Percentiles rank a stretch among this genome's conserved stretches.
phyloP scores from a whole-genome alignment of 108 stramenopile species.

The Discostella stelligeroides region DNA sequence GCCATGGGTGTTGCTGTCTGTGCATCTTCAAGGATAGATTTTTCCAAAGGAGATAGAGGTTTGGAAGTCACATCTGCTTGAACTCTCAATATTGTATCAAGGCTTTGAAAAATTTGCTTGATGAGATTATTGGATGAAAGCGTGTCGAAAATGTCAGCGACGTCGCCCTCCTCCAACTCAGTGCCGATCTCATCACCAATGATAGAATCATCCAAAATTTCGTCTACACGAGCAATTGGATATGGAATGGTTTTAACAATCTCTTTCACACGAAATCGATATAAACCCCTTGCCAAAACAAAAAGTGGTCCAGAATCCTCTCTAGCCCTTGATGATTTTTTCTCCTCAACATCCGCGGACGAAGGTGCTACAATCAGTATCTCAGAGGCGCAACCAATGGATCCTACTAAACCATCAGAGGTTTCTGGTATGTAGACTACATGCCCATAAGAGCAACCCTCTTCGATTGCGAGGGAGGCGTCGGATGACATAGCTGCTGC shows the following conservation, averaged over 20 bases:
- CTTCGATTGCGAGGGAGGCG: not conserved
- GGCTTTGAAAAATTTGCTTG: constrained; percentile 52
- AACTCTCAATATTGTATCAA: constrained; percentile 35
- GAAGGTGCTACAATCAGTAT: constrained; percentile 58
- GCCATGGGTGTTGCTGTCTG: constrained; percentile 41
- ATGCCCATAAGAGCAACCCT: constrained; percentile 62
- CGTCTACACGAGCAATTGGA: constrained; percentile 80
- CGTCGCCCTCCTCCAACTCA: constrained; percentile 60
- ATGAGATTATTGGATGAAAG: constrained; percentile 56
- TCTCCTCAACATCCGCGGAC: constrained; percentile 12
- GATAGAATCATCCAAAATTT: constrained; percentile 65
- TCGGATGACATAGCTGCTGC: constrained; percentile 5
- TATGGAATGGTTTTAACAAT: constrained; percentile 74
- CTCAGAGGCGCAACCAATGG: constrained; percentile 79
- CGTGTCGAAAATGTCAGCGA: constrained; percentile 51
- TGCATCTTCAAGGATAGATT: constrained; percentile 67
- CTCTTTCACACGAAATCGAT: constrained; percentile 78
- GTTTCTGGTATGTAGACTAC: constrained; percentile 52
- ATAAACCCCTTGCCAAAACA: constrained; percentile 67
- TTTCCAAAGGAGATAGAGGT: constrained; percentile 67
- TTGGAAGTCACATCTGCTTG: constrained; percentile 41
- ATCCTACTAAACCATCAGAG: constrained; percentile 55
- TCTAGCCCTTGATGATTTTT: constrained; percentile 11
- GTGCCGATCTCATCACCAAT: constrained; percentile 44
- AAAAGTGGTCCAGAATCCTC: constrained; percentile 35